Base-by-base conservation (phyloP, 2,329 filamentous ascomycete genomes). In the Fusarium nanum region DNA sequence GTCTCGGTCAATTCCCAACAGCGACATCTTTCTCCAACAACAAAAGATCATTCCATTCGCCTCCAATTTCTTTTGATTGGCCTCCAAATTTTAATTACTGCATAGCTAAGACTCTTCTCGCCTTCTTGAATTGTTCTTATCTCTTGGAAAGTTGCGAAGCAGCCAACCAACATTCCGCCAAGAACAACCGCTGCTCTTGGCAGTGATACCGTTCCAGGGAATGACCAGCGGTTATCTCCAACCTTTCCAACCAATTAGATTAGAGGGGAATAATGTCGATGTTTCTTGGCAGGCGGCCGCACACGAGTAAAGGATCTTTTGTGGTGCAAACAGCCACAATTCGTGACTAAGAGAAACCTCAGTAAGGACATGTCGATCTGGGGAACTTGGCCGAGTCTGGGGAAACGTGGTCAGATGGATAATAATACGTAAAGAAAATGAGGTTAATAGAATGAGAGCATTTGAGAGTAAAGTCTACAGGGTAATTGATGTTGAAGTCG, bases 141-240 rank as follows among this genome's bases (percentile, higher is more conserved):
- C 63, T 66, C 55, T 56, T 67, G 60, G 53, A 48, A n/a, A 61
- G 32, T 34, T 55, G 20, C 27, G 20, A 34, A 25, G 9, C 16
- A 44, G n/a, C 41, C 34, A 28, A 47, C 41, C 23, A 9, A 30
- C 34, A 40, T 37, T 44, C 20, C 37, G 68, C 63, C 63, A 66
- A 67, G 68, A 63, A 30, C 13, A 45, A 46, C 56, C 37, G 25
- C 7, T 30, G 7, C 14, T 40, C 68, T 71, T 71, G 68, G 68
- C 68, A 30, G 37, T 34, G 49, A 59, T 41, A 41, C 40, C 53
- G 50, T 59, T 62, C 52, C 56, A 50, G 30, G 64, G 60, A 53
- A 70, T 69, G 41, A 56, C 53, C 54, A 37, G 32, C 47, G 68
- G 32, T 22, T 45, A 61, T 70, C 58, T 30, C 18, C 58, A 69